Evolutionary conservation across 108 stramenopile species (phyloP), one percentile per base, ranked within the genome.

Genomic region (Pseudonitzschia multistriata): DNA sequence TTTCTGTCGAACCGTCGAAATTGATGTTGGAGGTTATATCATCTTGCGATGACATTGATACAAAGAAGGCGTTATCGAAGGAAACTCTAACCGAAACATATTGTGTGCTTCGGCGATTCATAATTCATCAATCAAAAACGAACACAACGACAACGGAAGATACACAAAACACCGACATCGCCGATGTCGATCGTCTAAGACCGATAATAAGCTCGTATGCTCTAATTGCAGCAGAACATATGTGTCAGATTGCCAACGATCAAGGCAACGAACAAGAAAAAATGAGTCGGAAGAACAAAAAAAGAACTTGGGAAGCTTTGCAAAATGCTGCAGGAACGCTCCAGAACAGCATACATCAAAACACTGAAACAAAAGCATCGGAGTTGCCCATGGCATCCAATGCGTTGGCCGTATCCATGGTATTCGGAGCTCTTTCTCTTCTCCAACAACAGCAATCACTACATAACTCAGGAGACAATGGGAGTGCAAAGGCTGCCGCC

Each of bases 401-500:
- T 39, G 77, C 71, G 3, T 52, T 78, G 47, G 70, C 71, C 14
- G 22, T 72, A 19, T 67, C 66, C 29, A 35, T 72, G 48, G 71
- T 78, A 14, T 78, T 72, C 60, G 77, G 71, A 0, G 70, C 70
- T 7, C 65, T 78, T 39, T 62, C 68, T 17, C 52, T 71, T 45
- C 29, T 71, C 19, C 61, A 50, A 50, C 40, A n/a, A n/a, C 76
- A 83, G 22, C 28, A 64, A 21, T 52, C 50, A 24, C 50, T 24
- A 52, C 13, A 34, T 19, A 33, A 36, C 21, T n/a, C 34, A n/a
- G 25, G 47, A 37, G 37, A 45, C 11, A 45, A 22, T 25, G 63
- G 63, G 19, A 47, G 42, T 55, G n/a, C 76, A 15, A 82, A 78
- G 27, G 79, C 80, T 21, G 72, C 77, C 13, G 83, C 83, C 13